Evolutionary conservation across 169 alveolate genomes (phyloP), one percentile per base, ranked within the genome.

Genomic region (Plasmodium knowlesi): DNA sequence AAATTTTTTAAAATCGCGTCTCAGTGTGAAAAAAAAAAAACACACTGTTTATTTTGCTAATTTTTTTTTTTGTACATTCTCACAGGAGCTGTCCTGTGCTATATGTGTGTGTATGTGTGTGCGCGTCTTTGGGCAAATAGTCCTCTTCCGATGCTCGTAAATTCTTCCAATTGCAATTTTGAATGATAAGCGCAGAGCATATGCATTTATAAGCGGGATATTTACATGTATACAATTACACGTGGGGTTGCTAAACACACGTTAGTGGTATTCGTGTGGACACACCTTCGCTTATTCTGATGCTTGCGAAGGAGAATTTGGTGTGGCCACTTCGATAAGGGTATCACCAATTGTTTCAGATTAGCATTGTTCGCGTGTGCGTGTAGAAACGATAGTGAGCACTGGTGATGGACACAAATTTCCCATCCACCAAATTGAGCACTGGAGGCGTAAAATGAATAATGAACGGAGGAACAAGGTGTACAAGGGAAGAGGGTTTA

Each of bases 401-500:
- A 10, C n/a, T 6, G 16, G 57, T 46, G 14, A 12, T 25, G 54
- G 61, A 22, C 39, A 43, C 25, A 46, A 32, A n/a, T n/a, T 32
- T 10, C n/a, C 57, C 57, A 46, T 46, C 57, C 57, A 32, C 57
- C 57, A 5, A 46, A 46, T 73, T 32, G 10, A 0, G 5, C 10
- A 39, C 19, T 53, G 37, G 34, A 28, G 37, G 39, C 53, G 3
- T 22, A 34, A 32, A 19, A 84, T 16, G 22, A 84, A 43, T 72
- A 84, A 72, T 70, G 84, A 70, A 39, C 61, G 25, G n/a, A 70
- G 57, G 32, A 78, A 28, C 30, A 9, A 61, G 37, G 72, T 71
- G 25, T 86, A 76, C 30, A 74, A 22, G 82, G 93, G 93, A 22
- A 86, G 80, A 39, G 93, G 93, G n/a, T 86, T 71, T 46, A 78